A percentile compares a stretch with the other conserved stretches of the same genome.
Conservation (phyloP, 805 yeast genomes). For the Sugiyamaella valdiviana region DNA sequence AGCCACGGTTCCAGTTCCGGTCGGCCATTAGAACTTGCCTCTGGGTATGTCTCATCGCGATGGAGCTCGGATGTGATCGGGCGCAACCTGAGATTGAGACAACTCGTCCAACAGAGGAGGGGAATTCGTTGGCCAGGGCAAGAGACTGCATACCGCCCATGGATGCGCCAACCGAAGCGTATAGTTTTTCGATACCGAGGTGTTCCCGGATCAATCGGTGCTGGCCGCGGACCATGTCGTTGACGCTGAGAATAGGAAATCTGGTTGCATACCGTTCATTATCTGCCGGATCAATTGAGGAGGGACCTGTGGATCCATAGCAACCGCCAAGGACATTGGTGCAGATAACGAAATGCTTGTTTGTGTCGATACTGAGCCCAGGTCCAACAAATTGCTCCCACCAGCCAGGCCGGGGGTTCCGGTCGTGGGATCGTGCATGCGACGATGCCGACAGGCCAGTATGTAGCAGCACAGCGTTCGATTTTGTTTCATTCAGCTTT, state of each 20-base stretch:
- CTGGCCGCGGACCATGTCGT: slow-evolving; percentile 91
- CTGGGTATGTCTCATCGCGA: slow-evolving; percentile 89
- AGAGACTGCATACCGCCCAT: slow-evolving; percentile 99
- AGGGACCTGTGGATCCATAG: slow-evolving; percentile 92
- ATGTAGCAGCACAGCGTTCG: slow-evolving; percentile 74
- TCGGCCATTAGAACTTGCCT: slow-evolving; percentile 92
- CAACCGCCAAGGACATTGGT: slow-evolving; percentile 93
- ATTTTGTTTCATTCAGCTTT: slow-evolving; percentile 47
- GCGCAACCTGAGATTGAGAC: slow-evolving; percentile 90
- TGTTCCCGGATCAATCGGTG: slow-evolving; percentile 56
- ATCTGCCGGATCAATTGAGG: slow-evolving; percentile 67
- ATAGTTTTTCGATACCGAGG: slow-evolving; percentile 56
- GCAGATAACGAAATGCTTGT: slow-evolving; percentile 75
- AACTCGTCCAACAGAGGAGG: slow-evolving; percentile 65
- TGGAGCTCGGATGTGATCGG: slow-evolving; percentile 87
- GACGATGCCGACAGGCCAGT: slow-evolving; percentile 92
- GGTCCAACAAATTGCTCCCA: slow-evolving; percentile 95
- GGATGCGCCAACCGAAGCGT: slow-evolving; percentile 82
- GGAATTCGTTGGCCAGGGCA: slow-evolving; percentile 80
- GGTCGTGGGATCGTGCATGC: slow-evolving; percentile 76
- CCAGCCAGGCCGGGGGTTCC: slow-evolving; percentile 78
- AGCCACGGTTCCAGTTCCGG: slow-evolving; percentile 91
- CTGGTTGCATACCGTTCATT: slow-evolving; percentile 69
- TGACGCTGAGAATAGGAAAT: slow-evolving; percentile 78
- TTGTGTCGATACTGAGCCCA: slow-evolving; percentile 67